Percentiles rank a stretch among this genome's conserved stretches.
Conservation (phyloP, 2,329 filamentous ascomycete genomes). For the Pestalotiopsis sp. region DNA sequence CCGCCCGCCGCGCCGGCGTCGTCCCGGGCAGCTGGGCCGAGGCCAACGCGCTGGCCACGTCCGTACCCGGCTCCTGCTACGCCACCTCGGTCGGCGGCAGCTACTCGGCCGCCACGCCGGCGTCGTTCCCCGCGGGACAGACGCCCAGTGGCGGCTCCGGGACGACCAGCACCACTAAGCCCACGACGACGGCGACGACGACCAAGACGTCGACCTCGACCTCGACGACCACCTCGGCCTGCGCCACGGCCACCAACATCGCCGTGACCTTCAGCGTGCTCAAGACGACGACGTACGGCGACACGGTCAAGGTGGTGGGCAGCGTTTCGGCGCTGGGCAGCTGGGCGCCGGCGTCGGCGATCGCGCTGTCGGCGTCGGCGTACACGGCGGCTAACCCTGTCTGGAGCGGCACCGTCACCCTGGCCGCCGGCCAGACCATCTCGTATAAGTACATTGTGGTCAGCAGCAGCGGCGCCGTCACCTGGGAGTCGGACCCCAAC, state of each 20-base stretch:
- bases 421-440: constrained; percentile 58
- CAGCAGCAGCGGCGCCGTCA: constrained; percentile 52
- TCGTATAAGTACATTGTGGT: constrained; percentile 73
- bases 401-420: constrained; percentile 60
- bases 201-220: constrained; percentile 20
- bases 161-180: constrained; percentile 14
- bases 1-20: constrained; percentile 55
- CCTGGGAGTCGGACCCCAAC: constrained; percentile 68
- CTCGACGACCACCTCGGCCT: constrained; percentile 32
- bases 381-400: constrained; percentile 64
- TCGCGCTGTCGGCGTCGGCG: constrained; percentile 57
- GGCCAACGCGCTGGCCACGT: constrained; percentile 40
- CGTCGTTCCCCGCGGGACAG: constrained; percentile 52
- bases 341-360: constrained; percentile 60
- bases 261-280: constrained; percentile 65
- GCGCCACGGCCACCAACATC: constrained; percentile 46
- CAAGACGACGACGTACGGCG: constrained; percentile 60
- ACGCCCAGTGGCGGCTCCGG: constrained; percentile 40
- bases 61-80: constrained; percentile 52
- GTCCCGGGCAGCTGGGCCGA: constrained; percentile 60
- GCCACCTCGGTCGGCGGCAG: constrained; percentile 49
- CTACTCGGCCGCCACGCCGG: constrained; percentile 52
- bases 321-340: constrained; percentile 60
- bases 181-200: constrained; percentile 32
- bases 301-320: constrained; percentile 69